Base-by-base conservation (phyloP, 1,139 yeast species). In the Arxiozyma heterogenica region DNA sequence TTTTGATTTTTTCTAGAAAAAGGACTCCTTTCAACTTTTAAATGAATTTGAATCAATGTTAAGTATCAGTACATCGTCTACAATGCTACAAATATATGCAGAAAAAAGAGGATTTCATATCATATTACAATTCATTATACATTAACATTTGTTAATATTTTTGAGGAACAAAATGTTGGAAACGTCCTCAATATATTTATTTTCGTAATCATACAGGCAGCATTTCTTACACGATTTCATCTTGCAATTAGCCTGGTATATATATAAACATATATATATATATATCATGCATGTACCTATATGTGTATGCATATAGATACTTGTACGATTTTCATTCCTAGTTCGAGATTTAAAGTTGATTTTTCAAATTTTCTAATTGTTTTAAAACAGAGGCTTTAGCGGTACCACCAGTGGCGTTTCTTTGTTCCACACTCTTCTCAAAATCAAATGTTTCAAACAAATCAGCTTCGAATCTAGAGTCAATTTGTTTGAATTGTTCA, bases 361-460 rank as follows among this genome's bases (percentile, higher is more conserved):
- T 34, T 15, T 46, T 46, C 58, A 83, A 73, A 54, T 65, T 70
- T 2, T 74, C 69, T 58, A 93, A 75, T 72, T 93, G 98, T 63
- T 81, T 78, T 55, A 81, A 68, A 22, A 93, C 89, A n/a, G 98
- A 97, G 39, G 82, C 73, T 71, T 83, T 88, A 21, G 98, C 96
- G 43, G 98, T 90, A 59, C 99, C 99, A 57, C 99, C 99, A 56
- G 83, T 90, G 38, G 98, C 96, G 53, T 84, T 82, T 75, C 98
- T 86, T 79, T 96, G 86, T 74, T 93, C 99, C 20, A 94, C 98
- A 67, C 96, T 86, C 55, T 80, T 83, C 70, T 94, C 98, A 69
- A 91, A 93, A 73, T 93, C 79, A 69, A 94, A 93, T 17, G 88
- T 89, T 49, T 83, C 84, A 61, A 72, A 80, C 27, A 94, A 96